phyloP scores from a whole-genome alignment of 2,329 filamentous ascomycete genomes.

The Colletotrichum neosansevieriae region DNA sequence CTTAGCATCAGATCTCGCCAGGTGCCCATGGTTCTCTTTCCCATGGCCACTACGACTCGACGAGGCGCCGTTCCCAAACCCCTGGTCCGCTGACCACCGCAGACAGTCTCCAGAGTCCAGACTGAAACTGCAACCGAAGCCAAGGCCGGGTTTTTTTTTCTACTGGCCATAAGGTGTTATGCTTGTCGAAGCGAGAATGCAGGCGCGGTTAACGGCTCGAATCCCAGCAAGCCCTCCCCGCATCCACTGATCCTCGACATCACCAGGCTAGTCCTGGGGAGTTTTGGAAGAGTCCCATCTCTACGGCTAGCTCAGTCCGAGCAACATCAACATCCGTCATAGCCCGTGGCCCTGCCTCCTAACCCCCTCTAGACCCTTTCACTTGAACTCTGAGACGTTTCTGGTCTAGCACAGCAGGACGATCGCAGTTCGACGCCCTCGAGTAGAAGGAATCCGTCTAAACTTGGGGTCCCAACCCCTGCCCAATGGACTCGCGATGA shows the following conservation, averaged over 20 bases:
- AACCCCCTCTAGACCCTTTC: conserved; percentile 30
- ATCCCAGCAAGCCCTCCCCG: conserved; percentile 19
- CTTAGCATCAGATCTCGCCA: conserved; percentile 35
- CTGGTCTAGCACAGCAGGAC: conserved; percentile 26
- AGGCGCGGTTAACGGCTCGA: conserved; percentile 19
- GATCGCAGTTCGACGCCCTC: conserved; percentile 28
- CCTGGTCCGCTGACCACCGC: conserved; percentile 2
- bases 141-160: background rate
- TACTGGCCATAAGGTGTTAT: conserved; percentile 29
- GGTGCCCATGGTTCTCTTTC: background rate
- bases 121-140: conserved; percentile 38
- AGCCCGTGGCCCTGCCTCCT: conserved; percentile 22
- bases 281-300: conserved; percentile 26
- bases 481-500: conserved; percentile 3
- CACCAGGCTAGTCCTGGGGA: conserved; percentile 4
- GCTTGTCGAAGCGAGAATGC: conserved; percentile 18
- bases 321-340: conserved; percentile 30
- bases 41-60: background rate
- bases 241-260: conserved; percentile 13
- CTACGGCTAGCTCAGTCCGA: conserved; percentile 27
- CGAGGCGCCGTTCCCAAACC: background rate
- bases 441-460: conserved; percentile 30
- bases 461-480: conserved; percentile 25
- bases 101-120: conserved; percentile 13
- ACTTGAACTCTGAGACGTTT: conserved; percentile 35